Evolutionary conservation across 73 alveolate genomes (phyloP), one percentile per base, ranked within the genome.

Genomic region (Paramecium sexaurelia): DNA sequence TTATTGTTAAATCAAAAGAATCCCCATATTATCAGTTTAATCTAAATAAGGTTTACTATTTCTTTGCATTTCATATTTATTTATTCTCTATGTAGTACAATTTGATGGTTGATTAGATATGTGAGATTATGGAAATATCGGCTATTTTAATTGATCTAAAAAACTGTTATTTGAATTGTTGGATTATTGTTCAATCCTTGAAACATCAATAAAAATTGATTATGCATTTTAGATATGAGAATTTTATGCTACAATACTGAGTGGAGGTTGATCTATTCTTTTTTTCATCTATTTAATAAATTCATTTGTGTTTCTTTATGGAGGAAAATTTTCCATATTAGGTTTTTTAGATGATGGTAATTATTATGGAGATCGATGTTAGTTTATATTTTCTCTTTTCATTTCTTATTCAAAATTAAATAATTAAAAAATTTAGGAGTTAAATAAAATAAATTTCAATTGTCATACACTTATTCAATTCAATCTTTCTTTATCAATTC

Each of bases 401-500:
- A 61, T 61, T 29, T 29, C 32, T 6, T 61, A 61, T 61, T 61
- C 83, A 51, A 51, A 51, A 51, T 51, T 29, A 61, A 61, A 61
- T 61, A 22, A 29, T 61, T 51, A 51, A 51, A 51, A 40, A 51
- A 61, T 10, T 26, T 61, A 15, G 26, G 83, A 45, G 26, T 41
- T 61, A 26, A 61, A 61, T 26, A 26, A 61, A 29, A 61, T 51
- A 61, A 61, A 61, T 61, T 61, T 61, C 83, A 61, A 61, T 61
- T 61, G 26, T 61, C 43, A 61, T 61, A 32, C 83, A 32, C 90
- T 32, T 26, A 86, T 19, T 86, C 92, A 86, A 10, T 61, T 29
- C 88, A 19, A 75, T 84, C 37, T 22, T 85, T 92, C 86, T 95
- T 97, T 26, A 87, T 96, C 98, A 93, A 96, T 43, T 96, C 96